Evolutionary conservation across 2,329 filamentous ascomycete genomes (phyloP).

Genomic region (Xylaria sp.): DNA sequence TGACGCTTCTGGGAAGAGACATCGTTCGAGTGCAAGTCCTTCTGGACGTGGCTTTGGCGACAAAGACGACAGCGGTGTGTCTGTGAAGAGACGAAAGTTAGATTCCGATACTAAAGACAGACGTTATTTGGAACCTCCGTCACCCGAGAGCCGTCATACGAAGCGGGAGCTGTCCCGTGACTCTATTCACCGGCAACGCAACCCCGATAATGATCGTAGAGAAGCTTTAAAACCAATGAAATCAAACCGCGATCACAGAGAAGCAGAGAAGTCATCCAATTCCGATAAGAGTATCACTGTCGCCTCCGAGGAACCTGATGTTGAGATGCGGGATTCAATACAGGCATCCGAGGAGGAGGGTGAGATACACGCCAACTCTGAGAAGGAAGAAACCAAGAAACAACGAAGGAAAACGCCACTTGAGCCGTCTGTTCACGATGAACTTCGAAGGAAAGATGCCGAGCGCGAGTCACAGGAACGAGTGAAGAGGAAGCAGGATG

Average conservation of each 20-base stretch:
- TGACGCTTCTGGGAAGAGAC: conserved; percentile 67
- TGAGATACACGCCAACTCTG: conserved; percentile 51
- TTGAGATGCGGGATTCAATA: conserved; percentile 65
- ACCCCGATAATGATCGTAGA: conserved; percentile 54
- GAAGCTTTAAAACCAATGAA: conserved; percentile 54
- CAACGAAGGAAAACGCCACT: conserved; percentile 49
- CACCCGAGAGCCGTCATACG: conserved; percentile 59
- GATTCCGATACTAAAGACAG: conserved; percentile 66
- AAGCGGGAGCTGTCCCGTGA: conserved; percentile 59
- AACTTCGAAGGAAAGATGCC: conserved; percentile 50
- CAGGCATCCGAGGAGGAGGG: conserved; percentile 47
- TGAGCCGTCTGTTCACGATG: conserved; percentile 38
- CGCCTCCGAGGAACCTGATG: conserved; percentile 66
- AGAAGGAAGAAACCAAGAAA: conserved; percentile 53
- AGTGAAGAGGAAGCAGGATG: conserved; percentile 46
- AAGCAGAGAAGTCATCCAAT: conserved; percentile 55
- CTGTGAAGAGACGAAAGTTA: conserved; percentile 67
- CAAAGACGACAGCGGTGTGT: conserved; percentile 63
- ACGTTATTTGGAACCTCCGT: conserved; percentile 56
- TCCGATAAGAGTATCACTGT: conserved; percentile 66
- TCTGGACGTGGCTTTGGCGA: conserved; percentile 63
- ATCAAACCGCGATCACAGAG: conserved; percentile 55
- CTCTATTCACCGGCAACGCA: conserved; percentile 49
- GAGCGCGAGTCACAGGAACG: conserved; percentile 45
- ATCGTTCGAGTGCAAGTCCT: conserved; percentile 69